Percentiles rank a stretch among this genome's conserved stretches.
phyloP scores from a whole-genome alignment of 148 eudicot genomes.

The Spergularia marina region DNA sequence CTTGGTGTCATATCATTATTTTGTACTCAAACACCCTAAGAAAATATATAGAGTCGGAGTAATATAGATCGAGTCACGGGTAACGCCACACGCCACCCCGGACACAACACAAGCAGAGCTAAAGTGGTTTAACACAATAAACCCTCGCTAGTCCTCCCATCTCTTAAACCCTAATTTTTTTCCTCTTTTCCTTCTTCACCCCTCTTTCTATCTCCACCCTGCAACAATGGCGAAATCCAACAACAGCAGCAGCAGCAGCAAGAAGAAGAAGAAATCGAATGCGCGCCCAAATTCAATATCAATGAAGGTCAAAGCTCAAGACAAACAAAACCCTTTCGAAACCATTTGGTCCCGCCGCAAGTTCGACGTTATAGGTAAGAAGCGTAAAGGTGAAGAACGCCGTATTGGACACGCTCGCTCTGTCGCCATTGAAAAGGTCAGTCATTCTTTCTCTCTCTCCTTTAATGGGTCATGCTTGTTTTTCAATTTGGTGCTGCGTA shows the following conservation, averaged over 20 bases:
- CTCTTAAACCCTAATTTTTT: background rate
- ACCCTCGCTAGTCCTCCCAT: background rate
- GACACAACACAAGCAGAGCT: too few relatives aligned
- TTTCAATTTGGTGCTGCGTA: too few relatives aligned
- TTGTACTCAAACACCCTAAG: too few relatives aligned
- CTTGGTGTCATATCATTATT: too few relatives aligned
- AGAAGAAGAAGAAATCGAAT: constrained; percentile 49
- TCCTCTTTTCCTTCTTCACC: background rate
- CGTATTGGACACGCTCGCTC: constrained; percentile 79
- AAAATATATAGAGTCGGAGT: too few relatives aligned
- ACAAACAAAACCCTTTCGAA: constrained; percentile 68
- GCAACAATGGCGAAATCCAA: constrained; percentile 59
- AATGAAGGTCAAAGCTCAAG: constrained; percentile 45
- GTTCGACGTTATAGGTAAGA: constrained; percentile 77
- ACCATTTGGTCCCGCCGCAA: constrained; percentile 87
- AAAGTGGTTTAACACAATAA: background rate
- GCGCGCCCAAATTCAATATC: constrained; percentile 39
- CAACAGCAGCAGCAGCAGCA: constrained; percentile 13
- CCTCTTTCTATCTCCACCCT: background rate
- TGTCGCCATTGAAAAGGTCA: background rate
- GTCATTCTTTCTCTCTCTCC: background rate
- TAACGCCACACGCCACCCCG: too few relatives aligned
- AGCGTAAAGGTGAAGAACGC: constrained; percentile 76
- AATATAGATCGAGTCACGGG: too few relatives aligned
- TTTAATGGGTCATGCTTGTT: too few relatives aligned